A percentile compares a stretch with the other conserved stretches of the same genome.
phyloP scores from a whole-genome alignment of 768 basidiomycete species.

The Auriculariales sp. region DNA sequence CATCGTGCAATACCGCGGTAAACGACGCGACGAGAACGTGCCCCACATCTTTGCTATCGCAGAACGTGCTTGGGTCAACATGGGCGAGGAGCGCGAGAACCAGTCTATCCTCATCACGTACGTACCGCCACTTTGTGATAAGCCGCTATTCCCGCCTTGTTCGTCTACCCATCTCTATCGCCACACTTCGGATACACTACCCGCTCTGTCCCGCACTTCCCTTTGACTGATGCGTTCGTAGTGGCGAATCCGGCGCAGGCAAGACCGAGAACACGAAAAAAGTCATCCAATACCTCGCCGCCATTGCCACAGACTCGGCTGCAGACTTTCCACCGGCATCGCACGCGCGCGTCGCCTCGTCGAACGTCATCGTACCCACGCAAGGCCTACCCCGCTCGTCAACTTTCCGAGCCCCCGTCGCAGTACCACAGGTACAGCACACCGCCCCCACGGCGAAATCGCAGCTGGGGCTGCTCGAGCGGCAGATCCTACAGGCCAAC shows the following conservation, averaged over 20 bases:
- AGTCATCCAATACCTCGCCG: slow-evolving; percentile 96
- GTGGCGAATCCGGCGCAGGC: slow-evolving; percentile 96
- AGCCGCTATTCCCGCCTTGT: slow-evolving; percentile 2
- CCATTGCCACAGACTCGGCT: slow-evolving; percentile 79
- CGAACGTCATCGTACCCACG: slow-evolving; percentile 39
- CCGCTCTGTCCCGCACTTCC: background rate
- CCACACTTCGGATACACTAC: too few species aligned
- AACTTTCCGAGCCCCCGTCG: slow-evolving; percentile 37
- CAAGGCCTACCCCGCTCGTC: slow-evolving; percentile 56
- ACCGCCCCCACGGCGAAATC: slow-evolving; percentile 42
- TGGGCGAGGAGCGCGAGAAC: slow-evolving; percentile 93
- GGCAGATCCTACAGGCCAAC: slow-evolving; percentile 94
- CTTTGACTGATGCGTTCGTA: slow-evolving; percentile 15
- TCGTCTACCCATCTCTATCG: slow-evolving; percentile 6
- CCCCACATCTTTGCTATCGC: slow-evolving; percentile 93
- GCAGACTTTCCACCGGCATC: slow-evolving; percentile 31
- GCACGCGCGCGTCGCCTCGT: slow-evolving; percentile 41
- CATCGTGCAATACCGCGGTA: slow-evolving; percentile 79
- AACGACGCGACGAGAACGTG: slow-evolving; percentile 74
- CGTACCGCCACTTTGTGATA: slow-evolving; percentile 17
- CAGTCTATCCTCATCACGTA: slow-evolving; percentile 98
- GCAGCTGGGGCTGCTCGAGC: slow-evolving; percentile 76
- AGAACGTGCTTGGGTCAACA: slow-evolving; percentile 95
- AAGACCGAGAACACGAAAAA: slow-evolving; percentile 98
- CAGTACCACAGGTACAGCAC: slow-evolving; percentile 5